Evolutionary conservation across 306 rosid genomes (phyloP), one percentile per base, ranked within the genome.

Genomic region (Vigna radiata): DNA sequence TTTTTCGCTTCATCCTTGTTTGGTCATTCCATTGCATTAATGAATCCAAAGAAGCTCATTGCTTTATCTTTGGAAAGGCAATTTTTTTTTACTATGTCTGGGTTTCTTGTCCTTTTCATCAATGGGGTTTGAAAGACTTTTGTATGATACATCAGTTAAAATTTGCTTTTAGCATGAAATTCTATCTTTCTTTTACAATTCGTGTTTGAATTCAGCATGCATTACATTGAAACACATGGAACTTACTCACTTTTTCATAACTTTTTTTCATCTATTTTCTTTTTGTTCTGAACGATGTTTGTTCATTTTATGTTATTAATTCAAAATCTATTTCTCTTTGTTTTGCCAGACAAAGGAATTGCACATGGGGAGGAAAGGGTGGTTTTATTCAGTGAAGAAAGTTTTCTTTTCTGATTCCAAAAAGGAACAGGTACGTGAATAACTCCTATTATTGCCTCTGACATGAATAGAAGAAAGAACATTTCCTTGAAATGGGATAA

Each of bases 291-390:
- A 46, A 16, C 23, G 46, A 76, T 53, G 23, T 64, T 25, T 60
- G 18, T 72, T 59, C 44, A 37, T 79, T 66, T 63, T 39, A 66
- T 70, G 47, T 73, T 43, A 79, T 7, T 14, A 52, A 73, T 44
- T 73, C 31, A 58, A 25, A 43, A 44, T 44, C 49, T 3, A 44
- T 12, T 10, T 43, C 48, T 4, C 62, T n/a, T 23, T 60, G 55
- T 50, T 31, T 73, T 0, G 17, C 29, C 13, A 8, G 82, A 75
- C 77, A 88, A 88, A 73, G 67, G 76, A 72, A 12, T 55, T 75
- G 77, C 67, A 86, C 53, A 95, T 96, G 99, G 99, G 97, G 88
- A 92, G 87, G 91, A 92, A 80, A 87, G 96, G 97, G 77, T 96
- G 98, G 91, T 90, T 96, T 85, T 85, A 94, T 84, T 81, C 90